Percentiles rank a stretch among this genome's conserved stretches.
Evolutionary conservation across 1,284 basidiomycete species (phyloP).

Genomic region (Irpex rosettiformis): DNA sequence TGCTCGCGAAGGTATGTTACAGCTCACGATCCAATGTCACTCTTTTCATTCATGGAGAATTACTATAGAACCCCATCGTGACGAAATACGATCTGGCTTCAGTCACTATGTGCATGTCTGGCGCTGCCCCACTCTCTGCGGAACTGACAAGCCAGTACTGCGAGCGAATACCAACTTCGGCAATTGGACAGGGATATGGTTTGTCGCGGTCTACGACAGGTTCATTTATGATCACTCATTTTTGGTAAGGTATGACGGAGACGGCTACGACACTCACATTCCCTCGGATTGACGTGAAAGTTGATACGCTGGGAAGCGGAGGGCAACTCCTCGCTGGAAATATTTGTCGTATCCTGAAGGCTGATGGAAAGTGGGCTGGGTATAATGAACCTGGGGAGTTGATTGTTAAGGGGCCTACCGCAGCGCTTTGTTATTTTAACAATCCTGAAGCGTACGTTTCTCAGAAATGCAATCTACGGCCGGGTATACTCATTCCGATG

Average conservation of each 20-base stretch:
- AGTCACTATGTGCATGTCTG: constrained; percentile 57
- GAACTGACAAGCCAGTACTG: constrained; percentile 58
- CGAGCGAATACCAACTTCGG: constrained; percentile 51
- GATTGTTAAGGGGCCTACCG: constrained; percentile 54
- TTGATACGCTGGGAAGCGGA: constrained; percentile 53
- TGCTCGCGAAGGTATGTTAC: constrained; percentile 53
- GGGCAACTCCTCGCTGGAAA: constrained; percentile 57
- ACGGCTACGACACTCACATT: constrained; percentile 13
- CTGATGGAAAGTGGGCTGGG: constrained; percentile 54
- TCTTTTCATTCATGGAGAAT: neutral
- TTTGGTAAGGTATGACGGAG: constrained; percentile 15
- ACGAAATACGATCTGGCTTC: constrained; percentile 64
- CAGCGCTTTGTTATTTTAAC: constrained; percentile 52
- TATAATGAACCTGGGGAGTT: constrained; percentile 70
- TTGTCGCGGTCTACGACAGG: neutral
- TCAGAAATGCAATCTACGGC: no score
- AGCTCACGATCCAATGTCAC: neutral
- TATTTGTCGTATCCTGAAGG: constrained; percentile 51
- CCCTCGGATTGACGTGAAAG: constrained; percentile 28
- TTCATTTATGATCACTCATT: neutral
- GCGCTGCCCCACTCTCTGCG: constrained; percentile 71
- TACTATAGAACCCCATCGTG: constrained; percentile 56
- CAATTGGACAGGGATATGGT: constrained; percentile 69
- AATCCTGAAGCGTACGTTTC: constrained; percentile 53
- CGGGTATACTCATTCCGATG: no score